These are phyloP conservation scores for Bipolaris oryzae DNA, from an alignment of 2,329 filamentous ascomycete genomes.

Conservation along the genomic window DNA sequence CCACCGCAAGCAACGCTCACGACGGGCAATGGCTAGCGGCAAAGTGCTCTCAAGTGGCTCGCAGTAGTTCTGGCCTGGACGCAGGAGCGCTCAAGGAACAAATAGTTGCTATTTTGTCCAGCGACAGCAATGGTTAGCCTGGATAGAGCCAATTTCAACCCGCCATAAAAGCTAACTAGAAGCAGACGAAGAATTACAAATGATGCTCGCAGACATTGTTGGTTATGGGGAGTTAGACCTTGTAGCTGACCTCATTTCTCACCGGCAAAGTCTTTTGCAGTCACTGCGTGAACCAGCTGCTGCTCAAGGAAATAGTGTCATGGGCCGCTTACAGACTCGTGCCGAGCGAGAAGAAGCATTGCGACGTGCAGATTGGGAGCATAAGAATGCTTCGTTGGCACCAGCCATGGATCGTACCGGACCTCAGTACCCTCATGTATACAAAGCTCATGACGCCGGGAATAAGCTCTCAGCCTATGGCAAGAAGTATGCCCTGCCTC, in stretches of 20 bases:
- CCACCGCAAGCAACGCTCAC: constrained; percentile 50
- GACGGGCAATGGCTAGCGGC: constrained; percentile 72
- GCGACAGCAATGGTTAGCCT: constrained; percentile 59
- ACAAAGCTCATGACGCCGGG: constrained; percentile 79
- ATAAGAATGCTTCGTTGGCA: constrained; percentile 77
- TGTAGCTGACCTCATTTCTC: constrained; percentile 84
- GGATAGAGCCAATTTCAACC: not conserved
- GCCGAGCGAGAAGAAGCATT: constrained; percentile 80
- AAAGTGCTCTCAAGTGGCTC: constrained; percentile 71
- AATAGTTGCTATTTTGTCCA: constrained; percentile 74
- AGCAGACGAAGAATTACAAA: constrained; percentile 84
- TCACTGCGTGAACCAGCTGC: constrained; percentile 34
- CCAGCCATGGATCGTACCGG: constrained; percentile 73
- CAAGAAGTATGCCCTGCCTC: constrained; percentile 80
- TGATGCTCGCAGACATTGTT: constrained; percentile 83
- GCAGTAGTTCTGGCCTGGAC: constrained; percentile 69
- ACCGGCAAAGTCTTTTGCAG: constrained; percentile 68
- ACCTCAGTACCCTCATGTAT: constrained; percentile 90
- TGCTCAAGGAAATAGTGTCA: constrained; percentile 53
- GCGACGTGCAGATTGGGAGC: constrained; percentile 75
- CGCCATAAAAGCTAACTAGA: constrained; percentile 6
- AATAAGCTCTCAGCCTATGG: constrained; percentile 83
- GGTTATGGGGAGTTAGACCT: constrained; percentile 94
- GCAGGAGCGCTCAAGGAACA: constrained; percentile 76
- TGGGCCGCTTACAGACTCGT: constrained; percentile 70